These are phyloP conservation scores for Kodamaea arcana DNA, from an alignment of 1,139 yeast genomes.

Conservation along the genomic window DNA sequence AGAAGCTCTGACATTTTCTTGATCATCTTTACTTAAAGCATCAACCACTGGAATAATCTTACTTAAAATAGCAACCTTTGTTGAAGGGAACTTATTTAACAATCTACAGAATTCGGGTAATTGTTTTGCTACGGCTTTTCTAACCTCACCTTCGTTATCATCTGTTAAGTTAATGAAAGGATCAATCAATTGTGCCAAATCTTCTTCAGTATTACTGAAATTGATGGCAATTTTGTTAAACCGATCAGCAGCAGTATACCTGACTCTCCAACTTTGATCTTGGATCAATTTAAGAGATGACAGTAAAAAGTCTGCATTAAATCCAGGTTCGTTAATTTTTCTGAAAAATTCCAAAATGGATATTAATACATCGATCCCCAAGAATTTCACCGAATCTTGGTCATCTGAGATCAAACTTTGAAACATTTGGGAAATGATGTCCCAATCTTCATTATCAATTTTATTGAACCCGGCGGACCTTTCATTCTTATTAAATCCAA, in stretches of 20 bases:
- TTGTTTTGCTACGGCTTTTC: slow-evolving; percentile 91
- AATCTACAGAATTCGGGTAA: slow-evolving; percentile 73
- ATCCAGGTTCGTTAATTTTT: slow-evolving; percentile 50
- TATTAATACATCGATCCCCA: slow-evolving; percentile 83
- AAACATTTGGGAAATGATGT: slow-evolving; percentile 75
- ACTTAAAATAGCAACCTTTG: slow-evolving; percentile 53
- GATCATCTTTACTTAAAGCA: slow-evolving; percentile 82
- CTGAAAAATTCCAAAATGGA: slow-evolving; percentile 64
- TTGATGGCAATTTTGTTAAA: slow-evolving; percentile 71
- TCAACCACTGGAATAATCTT: slow-evolving; percentile 82
- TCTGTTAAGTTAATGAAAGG: slow-evolving; percentile 75
- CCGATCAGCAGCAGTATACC: slow-evolving; percentile 95
- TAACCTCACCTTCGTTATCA: slow-evolving; percentile 94
- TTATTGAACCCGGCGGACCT: slow-evolving; percentile 13
- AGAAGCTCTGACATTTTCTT: slow-evolving; percentile 90
- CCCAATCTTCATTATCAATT: slow-evolving; percentile 57
- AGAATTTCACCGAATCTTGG: slow-evolving; percentile 92
- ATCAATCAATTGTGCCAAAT: slow-evolving; percentile 55
- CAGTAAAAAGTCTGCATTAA: slow-evolving; percentile 58
- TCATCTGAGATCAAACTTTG: slow-evolving; percentile 75
- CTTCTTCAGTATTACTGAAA: slow-evolving; percentile 52
- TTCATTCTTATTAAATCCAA: slow-evolving; percentile 11
- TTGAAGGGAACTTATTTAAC: slow-evolving; percentile 39
- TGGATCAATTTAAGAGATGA: slow-evolving; percentile 61
- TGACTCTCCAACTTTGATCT: slow-evolving; percentile 97